These are phyloP conservation scores for Tolypocladium ovalisporum DNA, from an alignment of 2,329 filamentous ascomycete species.

Conservation along the genomic window DNA sequence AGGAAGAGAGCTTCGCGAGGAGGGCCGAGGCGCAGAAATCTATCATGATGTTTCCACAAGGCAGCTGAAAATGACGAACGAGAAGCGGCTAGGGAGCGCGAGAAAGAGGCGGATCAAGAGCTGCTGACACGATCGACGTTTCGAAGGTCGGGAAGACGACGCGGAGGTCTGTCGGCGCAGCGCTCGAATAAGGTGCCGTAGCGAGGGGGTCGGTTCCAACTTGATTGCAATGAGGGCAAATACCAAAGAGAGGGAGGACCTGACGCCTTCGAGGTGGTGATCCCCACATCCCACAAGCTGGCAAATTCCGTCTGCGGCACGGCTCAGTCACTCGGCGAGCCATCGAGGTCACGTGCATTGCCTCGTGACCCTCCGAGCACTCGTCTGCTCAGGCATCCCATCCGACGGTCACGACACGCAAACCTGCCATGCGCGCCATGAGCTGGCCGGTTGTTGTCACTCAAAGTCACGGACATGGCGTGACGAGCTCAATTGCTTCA, in stretches of 20 bases:
- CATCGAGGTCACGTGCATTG: constrained; percentile 1
- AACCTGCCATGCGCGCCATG: no score
- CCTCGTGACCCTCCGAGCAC: background rate
- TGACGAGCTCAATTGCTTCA: background rate
- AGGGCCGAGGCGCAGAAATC: constrained; percentile 23
- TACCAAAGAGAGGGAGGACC: background rate
- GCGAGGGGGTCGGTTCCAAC: background rate
- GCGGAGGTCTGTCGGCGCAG: background rate
- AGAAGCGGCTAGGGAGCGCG: background rate
- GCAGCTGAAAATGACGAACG: constrained; percentile 10
- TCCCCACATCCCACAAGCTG: background rate
- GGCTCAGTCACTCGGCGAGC: background rate
- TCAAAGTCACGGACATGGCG: background rate
- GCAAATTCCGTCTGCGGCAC: background rate
- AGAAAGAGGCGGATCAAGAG: background rate
- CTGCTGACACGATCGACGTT: background rate
- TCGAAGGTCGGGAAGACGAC: background rate
- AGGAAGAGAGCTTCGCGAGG: constrained; percentile 20
- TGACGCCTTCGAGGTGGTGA: background rate
- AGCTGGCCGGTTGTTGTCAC: background rate
- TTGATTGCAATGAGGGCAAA: background rate
- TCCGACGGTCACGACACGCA: background rate
- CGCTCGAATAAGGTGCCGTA: background rate
- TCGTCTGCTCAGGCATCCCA: background rate
- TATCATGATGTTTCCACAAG: constrained; percentile 28